Evolutionary conservation across 1,284 basidiomycete species (phyloP).

Genomic region (Tetrapyrgos nigripes): DNA sequence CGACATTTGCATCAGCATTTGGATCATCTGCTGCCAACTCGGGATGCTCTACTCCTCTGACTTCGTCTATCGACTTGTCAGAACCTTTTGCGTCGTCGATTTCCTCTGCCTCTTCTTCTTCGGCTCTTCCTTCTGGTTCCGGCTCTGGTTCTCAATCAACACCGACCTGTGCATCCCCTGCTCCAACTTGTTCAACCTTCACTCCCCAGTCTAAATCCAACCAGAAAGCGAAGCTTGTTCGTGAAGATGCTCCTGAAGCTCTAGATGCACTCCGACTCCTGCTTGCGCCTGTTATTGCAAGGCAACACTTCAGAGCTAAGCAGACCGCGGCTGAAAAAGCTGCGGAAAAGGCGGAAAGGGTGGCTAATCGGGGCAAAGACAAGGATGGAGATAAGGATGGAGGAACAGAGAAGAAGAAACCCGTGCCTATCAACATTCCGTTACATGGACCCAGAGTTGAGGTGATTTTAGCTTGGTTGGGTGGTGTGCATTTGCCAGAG

Average conservation of each 20-base stretch:
- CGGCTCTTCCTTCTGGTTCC: not conserved
- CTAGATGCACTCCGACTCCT: conserved; percentile 73
- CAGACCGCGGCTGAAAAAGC: conserved; percentile 55
- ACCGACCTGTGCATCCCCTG: not conserved
- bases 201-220: conserved; percentile 16
- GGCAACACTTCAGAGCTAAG: conserved; percentile 61
- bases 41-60: conserved; percentile 12
- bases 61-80: conserved; percentile 7
- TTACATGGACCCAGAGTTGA: conserved; percentile 84
- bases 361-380: not conserved
- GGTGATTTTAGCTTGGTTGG: conserved; percentile 81
- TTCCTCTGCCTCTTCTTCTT: not conserved
- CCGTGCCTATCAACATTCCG: conserved; percentile 76
- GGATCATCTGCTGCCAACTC: conserved; percentile 5
- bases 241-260: conserved; percentile 45
- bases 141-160: not conserved
- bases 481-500: conserved; percentile 75
- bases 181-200: conserved; percentile 11
- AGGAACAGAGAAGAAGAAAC: conserved; percentile 55
- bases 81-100: not conserved
- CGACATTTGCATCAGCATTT: conserved; percentile 1
- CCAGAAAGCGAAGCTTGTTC: conserved; percentile 31
- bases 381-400: not conserved
- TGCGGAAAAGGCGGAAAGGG: conserved; percentile 15
- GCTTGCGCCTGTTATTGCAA: conserved; percentile 66